Evolutionary conservation across 129 eudicot species (phyloP).

Genomic region (Chrysanthemum makinoi): DNA sequence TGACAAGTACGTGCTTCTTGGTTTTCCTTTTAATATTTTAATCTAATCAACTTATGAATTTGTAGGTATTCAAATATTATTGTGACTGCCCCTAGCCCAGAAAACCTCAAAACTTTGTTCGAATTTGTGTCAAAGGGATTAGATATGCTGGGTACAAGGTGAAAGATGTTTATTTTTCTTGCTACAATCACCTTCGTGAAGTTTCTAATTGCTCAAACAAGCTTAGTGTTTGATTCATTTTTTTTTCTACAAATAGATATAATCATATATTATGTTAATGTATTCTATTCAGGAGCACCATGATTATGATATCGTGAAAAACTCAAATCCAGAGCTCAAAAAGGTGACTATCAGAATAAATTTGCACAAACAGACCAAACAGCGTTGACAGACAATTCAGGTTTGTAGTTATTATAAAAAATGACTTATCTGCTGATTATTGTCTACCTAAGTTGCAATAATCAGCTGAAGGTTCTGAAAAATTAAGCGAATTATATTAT

Average conservation of each 20-base stretch:
- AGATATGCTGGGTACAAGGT: slow-evolving; percentile 83
- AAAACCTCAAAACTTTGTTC: slow-evolving; percentile 75
- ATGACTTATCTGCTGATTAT: too few species aligned
- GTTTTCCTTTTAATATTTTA: neutral
- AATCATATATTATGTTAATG: slow-evolving; percentile 7
- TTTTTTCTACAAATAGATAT: neutral
- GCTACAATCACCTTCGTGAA: neutral
- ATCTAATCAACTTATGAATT: slow-evolving; percentile 15
- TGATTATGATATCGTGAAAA: slow-evolving; percentile 82
- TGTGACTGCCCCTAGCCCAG: slow-evolving; percentile 95
- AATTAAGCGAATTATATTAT: too few species aligned
- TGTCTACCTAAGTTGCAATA: too few species aligned
- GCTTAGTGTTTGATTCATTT: neutral
- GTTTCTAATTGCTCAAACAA: neutral
- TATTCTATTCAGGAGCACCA: slow-evolving; percentile 58
- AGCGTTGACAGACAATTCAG: slow-evolving; percentile 91
- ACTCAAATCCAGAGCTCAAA: slow-evolving; percentile 65
- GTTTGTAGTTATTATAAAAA: slow-evolving; percentile 28
- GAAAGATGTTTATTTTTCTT: slow-evolving; percentile 16
- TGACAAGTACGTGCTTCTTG: slow-evolving; percentile 8
- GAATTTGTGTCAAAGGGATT: slow-evolving; percentile 82
- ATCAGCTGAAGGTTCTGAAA: too few species aligned
- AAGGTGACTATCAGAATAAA: slow-evolving; percentile 72
- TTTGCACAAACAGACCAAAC: slow-evolving; percentile 44
- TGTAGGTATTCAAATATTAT: slow-evolving; percentile 79